A percentile compares a stretch with the other conserved stretches of the same genome.
These are phyloP conservation scores for Trametes meyenii DNA, from an alignment of 768 basidiomycete species.

Conservation along the genomic window DNA sequence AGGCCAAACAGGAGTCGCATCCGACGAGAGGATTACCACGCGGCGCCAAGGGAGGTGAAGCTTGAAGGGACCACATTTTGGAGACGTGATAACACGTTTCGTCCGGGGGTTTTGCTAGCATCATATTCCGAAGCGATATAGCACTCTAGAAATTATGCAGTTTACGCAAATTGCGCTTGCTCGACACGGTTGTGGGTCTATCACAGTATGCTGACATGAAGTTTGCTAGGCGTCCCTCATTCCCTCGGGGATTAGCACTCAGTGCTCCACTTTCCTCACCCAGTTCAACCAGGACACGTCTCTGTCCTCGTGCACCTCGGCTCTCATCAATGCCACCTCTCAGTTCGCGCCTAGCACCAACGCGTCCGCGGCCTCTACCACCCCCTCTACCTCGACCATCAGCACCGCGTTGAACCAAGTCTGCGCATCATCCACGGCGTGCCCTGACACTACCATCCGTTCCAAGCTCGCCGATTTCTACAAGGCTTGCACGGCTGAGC, in stretches of 20 bases:
- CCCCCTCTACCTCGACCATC: slow-evolving; percentile 43
- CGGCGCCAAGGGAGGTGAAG: no score
- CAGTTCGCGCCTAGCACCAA: slow-evolving; percentile 51
- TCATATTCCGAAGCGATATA: no score
- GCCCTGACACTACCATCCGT: slow-evolving; percentile 62
- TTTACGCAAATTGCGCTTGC: no score
- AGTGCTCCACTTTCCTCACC: slow-evolving; percentile 61
- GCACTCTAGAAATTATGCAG: no score
- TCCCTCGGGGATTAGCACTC: slow-evolving; percentile 61
- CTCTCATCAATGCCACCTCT: slow-evolving; percentile 62
- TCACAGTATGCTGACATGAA: slow-evolving; percentile 18
- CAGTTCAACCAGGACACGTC: slow-evolving; percentile 61
- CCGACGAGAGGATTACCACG: not conserved
- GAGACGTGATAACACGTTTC: no score
- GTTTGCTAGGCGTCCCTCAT: slow-evolving; percentile 48
- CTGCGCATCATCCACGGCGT: slow-evolving; percentile 54
- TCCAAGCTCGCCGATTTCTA: slow-evolving; percentile 69
- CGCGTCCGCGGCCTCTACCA: slow-evolving; percentile 38
- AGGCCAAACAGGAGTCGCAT: not conserved
- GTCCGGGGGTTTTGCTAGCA: no score
- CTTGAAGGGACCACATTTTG: no score
- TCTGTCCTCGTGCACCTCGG: slow-evolving; percentile 61
- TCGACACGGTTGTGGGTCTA: no score
- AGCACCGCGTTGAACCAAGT: slow-evolving; percentile 53
- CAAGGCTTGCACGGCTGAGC: slow-evolving; percentile 67